phyloP scores from a whole-genome alignment of 2,329 filamentous ascomycete species.

The Hirsutella minnesotensis region DNA sequence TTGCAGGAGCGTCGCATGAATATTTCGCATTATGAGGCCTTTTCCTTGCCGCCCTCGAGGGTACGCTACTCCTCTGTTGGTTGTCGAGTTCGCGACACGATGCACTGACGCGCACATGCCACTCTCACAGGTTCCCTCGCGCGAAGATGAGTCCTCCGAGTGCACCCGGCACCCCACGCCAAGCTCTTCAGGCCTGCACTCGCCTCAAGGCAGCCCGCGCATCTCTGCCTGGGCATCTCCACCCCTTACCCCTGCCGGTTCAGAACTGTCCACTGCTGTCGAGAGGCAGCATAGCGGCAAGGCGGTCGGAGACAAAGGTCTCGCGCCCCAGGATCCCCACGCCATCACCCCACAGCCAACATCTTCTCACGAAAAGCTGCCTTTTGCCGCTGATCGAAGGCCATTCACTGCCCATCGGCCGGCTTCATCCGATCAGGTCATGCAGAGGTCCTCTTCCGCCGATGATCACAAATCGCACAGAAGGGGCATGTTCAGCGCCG shows the following conservation, averaged over 20 bases:
- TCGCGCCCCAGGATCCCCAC: slow-evolving; percentile 24
- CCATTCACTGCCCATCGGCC: slow-evolving; percentile 28
- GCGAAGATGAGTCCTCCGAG: slow-evolving; percentile 46
- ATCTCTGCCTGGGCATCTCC: slow-evolving; percentile 71
- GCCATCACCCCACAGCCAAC: slow-evolving; percentile 62
- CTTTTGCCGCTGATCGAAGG: slow-evolving; percentile 27
- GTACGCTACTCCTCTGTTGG: slow-evolving; percentile 42
- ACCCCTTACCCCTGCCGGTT: slow-evolving; percentile 77
- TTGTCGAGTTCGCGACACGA: slow-evolving; percentile 3
- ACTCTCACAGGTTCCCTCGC: slow-evolving; percentile 40
- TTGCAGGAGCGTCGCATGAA: slow-evolving; percentile 76
- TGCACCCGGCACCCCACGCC: slow-evolving; percentile 54
- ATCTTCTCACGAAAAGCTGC: slow-evolving; percentile 38
- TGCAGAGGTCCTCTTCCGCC: slow-evolving; percentile 28
- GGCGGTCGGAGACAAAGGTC: slow-evolving; percentile 24
- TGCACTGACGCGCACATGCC: not conserved
- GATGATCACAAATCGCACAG: slow-evolving; percentile 33
- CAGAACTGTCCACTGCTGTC: slow-evolving; percentile 28
- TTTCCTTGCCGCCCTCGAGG: slow-evolving; percentile 75
- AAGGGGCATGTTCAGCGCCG: slow-evolving; percentile 41
- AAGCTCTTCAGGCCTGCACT: slow-evolving; percentile 51
- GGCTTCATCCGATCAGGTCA: slow-evolving; percentile 28
- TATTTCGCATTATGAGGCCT: slow-evolving; percentile 80
- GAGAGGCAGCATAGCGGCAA: slow-evolving; percentile 14
- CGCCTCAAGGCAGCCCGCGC: slow-evolving; percentile 55